Evolutionary conservation across 768 basidiomycete genomes (phyloP).

Genomic region (Agaricus sinodeliciosus): DNA sequence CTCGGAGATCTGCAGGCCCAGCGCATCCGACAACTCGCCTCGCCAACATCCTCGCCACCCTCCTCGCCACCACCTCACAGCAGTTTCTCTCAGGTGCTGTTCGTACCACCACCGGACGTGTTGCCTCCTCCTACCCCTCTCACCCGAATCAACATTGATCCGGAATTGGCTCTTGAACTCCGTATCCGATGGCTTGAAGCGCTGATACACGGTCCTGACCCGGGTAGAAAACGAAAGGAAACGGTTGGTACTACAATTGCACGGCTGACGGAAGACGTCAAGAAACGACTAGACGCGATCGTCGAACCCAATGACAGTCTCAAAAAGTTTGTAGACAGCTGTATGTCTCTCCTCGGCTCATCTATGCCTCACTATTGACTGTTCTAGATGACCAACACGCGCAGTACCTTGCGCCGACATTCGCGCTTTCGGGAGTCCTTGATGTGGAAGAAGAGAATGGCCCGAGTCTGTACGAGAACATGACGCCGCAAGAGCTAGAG

Average conservation of each 20-base stretch:
- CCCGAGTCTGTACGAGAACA: constrained; percentile 39
- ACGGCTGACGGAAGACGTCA: constrained; percentile 54
- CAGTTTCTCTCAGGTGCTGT: not conserved
- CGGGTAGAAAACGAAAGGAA: constrained; percentile 19
- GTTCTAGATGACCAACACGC: constrained; percentile 68
- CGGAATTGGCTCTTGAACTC: constrained; percentile 64
- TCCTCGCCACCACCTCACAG: constrained; percentile 28
- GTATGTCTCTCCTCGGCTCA: constrained; percentile 33
- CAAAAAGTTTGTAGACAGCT: constrained; percentile 67
- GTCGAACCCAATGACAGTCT: constrained; percentile 68
- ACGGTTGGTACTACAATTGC: constrained; percentile 46
- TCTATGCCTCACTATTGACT: not conserved
- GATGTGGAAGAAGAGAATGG: constrained; percentile 3
- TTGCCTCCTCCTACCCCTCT: not conserved
- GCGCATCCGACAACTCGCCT: constrained; percentile 56
- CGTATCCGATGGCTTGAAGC: constrained; percentile 79
- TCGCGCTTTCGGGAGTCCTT: constrained; percentile 63
- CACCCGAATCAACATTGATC: constrained; percentile 41
- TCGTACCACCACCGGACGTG: constrained; percentile 15
- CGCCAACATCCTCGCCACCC: constrained; percentile 38
- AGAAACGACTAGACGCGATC: constrained; percentile 46
- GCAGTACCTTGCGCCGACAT: constrained; percentile 66
- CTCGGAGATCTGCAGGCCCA: constrained; percentile 58
- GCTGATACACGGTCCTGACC: constrained; percentile 54
- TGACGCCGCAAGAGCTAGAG: constrained; percentile 65